Conservation (phyloP, 1,284 basidiomycete species). For the Apiotrichum siamense region DNA sequence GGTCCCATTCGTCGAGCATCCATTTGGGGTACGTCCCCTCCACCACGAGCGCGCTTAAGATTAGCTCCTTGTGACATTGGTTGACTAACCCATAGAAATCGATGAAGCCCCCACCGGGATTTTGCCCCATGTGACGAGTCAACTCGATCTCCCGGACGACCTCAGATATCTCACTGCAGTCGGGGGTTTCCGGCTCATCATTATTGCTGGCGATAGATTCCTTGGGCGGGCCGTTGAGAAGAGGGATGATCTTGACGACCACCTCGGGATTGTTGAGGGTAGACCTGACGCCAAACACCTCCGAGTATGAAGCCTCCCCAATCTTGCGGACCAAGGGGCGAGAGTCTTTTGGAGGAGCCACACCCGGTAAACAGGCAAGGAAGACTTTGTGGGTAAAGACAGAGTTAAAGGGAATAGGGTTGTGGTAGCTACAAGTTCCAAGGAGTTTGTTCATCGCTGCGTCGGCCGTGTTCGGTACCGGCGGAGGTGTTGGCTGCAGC, state of each 20-base stretch:
- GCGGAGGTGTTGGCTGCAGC: neutral
- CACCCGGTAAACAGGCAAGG: conserved; percentile 1
- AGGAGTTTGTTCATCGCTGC: neutral
- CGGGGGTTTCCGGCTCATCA: conserved; percentile 20
- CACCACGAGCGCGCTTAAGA: conserved; percentile 65
- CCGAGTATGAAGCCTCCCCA: conserved; percentile 93
- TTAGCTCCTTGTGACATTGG: neutral
- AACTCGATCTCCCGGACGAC: conserved; percentile 82
- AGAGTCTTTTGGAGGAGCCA: no score
- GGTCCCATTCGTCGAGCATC: conserved; percentile 79
- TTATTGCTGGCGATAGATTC: neutral
- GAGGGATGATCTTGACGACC: conserved; percentile 32
- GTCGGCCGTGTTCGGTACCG: neutral
- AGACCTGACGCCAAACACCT: conserved; percentile 76
- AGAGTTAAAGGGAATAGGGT: conserved; percentile 3
- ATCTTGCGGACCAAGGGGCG: conserved; percentile 60
- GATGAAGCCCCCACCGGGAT: conserved; percentile 65
- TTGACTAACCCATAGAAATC: conserved; percentile 58
- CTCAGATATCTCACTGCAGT: conserved; percentile 66
- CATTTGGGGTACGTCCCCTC: conserved; percentile 72
- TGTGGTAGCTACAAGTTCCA: neutral
- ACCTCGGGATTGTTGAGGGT: conserved; percentile 44
- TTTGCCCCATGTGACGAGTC: conserved; percentile 67
- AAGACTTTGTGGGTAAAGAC: conserved; percentile 11
- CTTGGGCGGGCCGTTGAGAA: conserved; percentile 5